Conservation (phyloP, 305 asterid species). For the Fraxinus sp. region DNA sequence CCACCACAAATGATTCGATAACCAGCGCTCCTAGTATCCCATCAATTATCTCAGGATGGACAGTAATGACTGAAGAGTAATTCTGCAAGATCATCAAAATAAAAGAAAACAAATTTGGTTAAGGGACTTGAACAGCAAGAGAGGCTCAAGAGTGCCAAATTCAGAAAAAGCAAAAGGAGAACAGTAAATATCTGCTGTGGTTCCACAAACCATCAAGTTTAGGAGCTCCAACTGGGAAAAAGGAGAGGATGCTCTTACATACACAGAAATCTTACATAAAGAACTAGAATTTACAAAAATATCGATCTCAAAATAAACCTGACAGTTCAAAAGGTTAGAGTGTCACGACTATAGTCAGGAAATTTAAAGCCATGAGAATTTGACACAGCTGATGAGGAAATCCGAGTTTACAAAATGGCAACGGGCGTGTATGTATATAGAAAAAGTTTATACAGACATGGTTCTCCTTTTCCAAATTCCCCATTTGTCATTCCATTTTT, state of each 20-base stretch:
- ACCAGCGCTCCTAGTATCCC: constrained; percentile 43
- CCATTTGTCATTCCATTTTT: neutral
- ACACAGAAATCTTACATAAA: neutral
- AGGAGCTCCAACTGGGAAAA: neutral
- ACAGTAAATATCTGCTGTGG: neutral
- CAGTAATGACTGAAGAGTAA: constrained; percentile 43
- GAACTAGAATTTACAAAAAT: neutral
- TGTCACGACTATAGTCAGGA: neutral
- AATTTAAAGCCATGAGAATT: neutral
- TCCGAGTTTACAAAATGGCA: neutral
- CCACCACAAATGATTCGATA: constrained; percentile 47
- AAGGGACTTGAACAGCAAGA: neutral
- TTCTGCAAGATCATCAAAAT: constrained; percentile 33
- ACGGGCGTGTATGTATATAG: neutral
- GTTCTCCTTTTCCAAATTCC: neutral
- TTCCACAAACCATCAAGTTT: neutral
- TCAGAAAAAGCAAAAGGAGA: neutral
- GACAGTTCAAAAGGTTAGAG: neutral
- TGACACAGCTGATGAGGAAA: neutral
- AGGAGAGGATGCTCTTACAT: neutral
- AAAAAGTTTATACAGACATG: neutral
- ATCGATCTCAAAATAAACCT: neutral
- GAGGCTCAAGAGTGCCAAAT: neutral
- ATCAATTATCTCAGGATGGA: constrained; percentile 40
- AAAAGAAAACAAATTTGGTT: neutral